Evolutionary conservation across 495 filamentous ascomycete genomes (phyloP), one percentile per base, ranked within the genome.

Genomic region (Copromyces sp.): DNA sequence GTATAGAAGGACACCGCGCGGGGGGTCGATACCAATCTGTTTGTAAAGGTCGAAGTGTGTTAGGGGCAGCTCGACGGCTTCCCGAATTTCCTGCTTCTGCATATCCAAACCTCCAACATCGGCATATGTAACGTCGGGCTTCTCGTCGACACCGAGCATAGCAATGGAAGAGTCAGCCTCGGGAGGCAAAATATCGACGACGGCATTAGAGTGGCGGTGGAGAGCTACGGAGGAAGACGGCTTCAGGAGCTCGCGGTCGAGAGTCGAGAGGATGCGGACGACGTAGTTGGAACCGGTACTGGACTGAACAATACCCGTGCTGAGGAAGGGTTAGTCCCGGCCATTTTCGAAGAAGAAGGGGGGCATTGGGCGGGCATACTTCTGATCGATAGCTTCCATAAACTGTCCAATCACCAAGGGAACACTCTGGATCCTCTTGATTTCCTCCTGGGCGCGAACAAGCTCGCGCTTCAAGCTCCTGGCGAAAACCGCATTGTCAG

Each of bases 301-400:
- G 45, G 94, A 97, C 81, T 98, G 96, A 68, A 99, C 95, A 76
- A 99, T 99, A 72, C 96, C 96, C 73, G 96, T 99, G 80, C 94
- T 98, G 68, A 69, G 45, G 12, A 35, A 53, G 72, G 24, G 71
- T 74, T 68, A 72, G 73, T 39, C 68, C 32, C 12, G 16, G 39
- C 16, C 14, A 53, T 71, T 59, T 40, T 37, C 35, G 69, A 29
- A 70, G 68, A 68, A 68, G 65, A 35, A 24, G 71, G 29, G 61
- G 20, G 53, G 4, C 4, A 69, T 35, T 38, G 29, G 42, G 71
- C 53, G 68, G 29, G 16, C 87, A 82, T 88, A 98, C 94, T 98
- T 99, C 81, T 99, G 96, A 83, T 99, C 95, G 77, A 99, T 99
- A 69, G 95, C 95, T 84, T 99, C 95, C 95, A 99, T 99, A 82